A percentile compares a stretch with the other conserved stretches of the same genome.
Evolutionary conservation across 495 filamentous ascomycete genomes (phyloP).

Genomic region (Antarctomyces pellizariae): DNA sequence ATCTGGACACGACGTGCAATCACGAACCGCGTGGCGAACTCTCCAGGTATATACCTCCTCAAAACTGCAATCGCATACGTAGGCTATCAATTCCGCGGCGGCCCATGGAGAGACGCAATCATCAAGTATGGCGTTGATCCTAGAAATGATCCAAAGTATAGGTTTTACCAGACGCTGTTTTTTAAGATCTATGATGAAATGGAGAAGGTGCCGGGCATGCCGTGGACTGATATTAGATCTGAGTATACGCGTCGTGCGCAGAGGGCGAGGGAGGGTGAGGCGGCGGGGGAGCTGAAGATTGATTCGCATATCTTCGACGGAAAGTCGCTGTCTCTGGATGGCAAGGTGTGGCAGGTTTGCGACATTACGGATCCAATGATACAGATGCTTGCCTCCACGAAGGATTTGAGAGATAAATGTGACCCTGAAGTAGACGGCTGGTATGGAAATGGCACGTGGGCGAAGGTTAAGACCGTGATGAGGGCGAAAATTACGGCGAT

Average conservation of each 20-base stretch:
- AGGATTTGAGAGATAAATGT: slow-evolving; percentile 22
- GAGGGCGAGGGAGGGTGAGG: not conserved
- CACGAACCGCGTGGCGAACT: slow-evolving; percentile 35
- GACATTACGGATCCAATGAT: slow-evolving; percentile 69
- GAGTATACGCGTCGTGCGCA: slow-evolving; percentile 5
- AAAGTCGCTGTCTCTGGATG: slow-evolving; percentile 36
- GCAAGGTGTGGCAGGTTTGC: slow-evolving; percentile 80
- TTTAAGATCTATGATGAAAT: slow-evolving; percentile 30
- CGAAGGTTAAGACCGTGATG: slow-evolving; percentile 69
- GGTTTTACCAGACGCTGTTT: slow-evolving; percentile 68
- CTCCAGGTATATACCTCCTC: slow-evolving; percentile 20
- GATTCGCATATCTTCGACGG: slow-evolving; percentile 64
- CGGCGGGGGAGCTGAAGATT: not conserved
- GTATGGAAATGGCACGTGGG: slow-evolving; percentile 54
- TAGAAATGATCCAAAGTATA: slow-evolving; percentile 43
- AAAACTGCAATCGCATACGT: slow-evolving; percentile 48
- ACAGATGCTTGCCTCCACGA: slow-evolving; percentile 23
- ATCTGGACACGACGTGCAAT: slow-evolving; percentile 70
- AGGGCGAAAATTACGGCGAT: slow-evolving; percentile 47
- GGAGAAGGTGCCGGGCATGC: slow-evolving; percentile 2
- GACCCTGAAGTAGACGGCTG: slow-evolving; percentile 49
- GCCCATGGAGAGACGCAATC: slow-evolving; percentile 76
- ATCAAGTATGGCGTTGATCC: slow-evolving; percentile 74
- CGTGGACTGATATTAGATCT: slow-evolving; percentile 8
- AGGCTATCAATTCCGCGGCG: slow-evolving; percentile 71